Conservation (phyloP, 768 basidiomycete genomes). For the Cystofilobasidium capitatum region DNA sequence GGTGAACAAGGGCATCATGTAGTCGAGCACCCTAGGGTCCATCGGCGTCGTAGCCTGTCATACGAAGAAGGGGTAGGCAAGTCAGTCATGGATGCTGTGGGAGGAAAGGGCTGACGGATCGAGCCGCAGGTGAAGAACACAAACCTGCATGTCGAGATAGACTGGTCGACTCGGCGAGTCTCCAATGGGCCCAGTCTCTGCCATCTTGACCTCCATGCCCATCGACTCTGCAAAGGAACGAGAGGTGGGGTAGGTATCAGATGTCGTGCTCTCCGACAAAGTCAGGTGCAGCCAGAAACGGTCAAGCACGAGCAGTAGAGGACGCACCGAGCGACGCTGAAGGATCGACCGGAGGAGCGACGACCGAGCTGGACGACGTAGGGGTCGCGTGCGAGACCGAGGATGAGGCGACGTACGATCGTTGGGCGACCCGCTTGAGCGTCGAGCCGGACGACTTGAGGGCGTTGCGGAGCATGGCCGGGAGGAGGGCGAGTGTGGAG, state of each 20-base stretch:
- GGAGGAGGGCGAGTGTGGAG: background rate
- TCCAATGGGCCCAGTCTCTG: constrained; percentile 31
- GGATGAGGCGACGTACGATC: background rate
- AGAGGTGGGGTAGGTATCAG: background rate
- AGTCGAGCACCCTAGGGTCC: constrained; percentile 91
- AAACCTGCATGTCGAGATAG: constrained; percentile 93
- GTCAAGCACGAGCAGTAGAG: background rate
- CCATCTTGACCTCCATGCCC: constrained; percentile 24
- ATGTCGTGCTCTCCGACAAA: background rate
- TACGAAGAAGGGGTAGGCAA: background rate
- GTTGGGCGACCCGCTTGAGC: background rate
- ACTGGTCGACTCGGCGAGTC: constrained; percentile 54
- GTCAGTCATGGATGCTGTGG: constrained; percentile 2
- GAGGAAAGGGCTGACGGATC: background rate
- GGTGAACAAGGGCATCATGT: constrained; percentile 89
- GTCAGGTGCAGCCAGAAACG: background rate
- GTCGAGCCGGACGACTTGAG: background rate
- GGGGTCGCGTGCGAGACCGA: background rate
- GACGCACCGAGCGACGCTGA: constrained; percentile 1
- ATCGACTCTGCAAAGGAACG: constrained; percentile 10
- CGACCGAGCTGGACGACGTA: background rate
- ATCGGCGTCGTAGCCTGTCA: constrained; percentile 87
- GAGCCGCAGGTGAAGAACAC: constrained; percentile 31
- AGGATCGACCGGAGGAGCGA: background rate
- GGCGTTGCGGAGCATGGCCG: constrained; percentile 6